phyloP scores from a whole-genome alignment of 768 basidiomycete genomes.

The Ephemerocybe angulata region DNA sequence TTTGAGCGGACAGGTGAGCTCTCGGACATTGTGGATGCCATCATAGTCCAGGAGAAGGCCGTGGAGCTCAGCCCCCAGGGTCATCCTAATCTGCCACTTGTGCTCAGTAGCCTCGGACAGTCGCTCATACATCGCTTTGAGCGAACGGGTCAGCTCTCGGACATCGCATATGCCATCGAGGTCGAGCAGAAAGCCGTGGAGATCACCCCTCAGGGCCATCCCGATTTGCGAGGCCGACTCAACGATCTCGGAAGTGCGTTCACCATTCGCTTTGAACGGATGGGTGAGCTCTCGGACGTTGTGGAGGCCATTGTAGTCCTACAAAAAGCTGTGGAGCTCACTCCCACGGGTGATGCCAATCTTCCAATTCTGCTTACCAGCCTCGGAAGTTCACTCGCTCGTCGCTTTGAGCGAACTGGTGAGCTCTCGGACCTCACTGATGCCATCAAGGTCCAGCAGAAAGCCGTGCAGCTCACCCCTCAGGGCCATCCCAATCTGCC shows the following conservation, averaged over 20 bases:
- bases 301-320: constrained; percentile 15
- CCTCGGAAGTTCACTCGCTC: constrained; percentile 1
- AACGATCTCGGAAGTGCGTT: neutral
- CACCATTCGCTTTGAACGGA: neutral
- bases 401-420: neutral
- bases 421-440: constrained; percentile 3
- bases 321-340: constrained; percentile 19
- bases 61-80: constrained; percentile 13
- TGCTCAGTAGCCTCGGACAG: constrained; percentile 19
- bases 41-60: constrained; percentile 8
- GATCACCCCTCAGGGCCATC: neutral
- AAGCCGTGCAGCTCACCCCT: constrained; percentile 9
- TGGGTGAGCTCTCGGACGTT: neutral
- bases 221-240: neutral
- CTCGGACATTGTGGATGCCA: constrained; percentile 23
- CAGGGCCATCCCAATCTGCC: neutral
- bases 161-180: neutral
- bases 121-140: constrained; percentile 7
- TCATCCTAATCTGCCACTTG: constrained; percentile 13
- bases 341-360: neutral
- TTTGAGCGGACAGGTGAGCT: constrained; percentile 3
- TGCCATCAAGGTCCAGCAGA: constrained; percentile 8
- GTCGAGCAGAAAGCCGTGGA: neutral
- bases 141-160: neutral
- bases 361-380: neutral